Evolutionary conservation across 2,329 filamentous ascomycete genomes (phyloP), one percentile per base, ranked within the genome.

Genomic region (Aspergillus quadrilineatus): DNA sequence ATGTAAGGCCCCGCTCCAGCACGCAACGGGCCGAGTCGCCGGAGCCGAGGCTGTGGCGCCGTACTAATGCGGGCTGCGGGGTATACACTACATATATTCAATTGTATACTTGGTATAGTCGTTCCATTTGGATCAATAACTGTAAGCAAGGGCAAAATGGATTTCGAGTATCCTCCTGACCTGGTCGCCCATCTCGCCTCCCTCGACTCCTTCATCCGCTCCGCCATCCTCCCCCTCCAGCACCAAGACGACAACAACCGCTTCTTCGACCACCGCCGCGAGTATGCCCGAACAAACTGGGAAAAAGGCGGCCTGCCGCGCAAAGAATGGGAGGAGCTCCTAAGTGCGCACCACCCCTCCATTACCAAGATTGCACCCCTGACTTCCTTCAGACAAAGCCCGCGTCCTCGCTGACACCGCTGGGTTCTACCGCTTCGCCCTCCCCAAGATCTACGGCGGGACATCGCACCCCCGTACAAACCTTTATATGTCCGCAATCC

Each of bases 181-280:
- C 73, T 85, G 1, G 66, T 77, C 43, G 57, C 73, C 6, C 81
- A 82, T 64, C 69, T 85, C 30, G 56, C 67, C 29, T 68, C 73
- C n/a, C 72, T 86, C 10, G 83, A 86, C 69, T 65, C 66, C n/a
- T 86, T 86, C 71, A 85, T 87, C 61, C 73, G 78, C 2, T 65
- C 69, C 12, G 77, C 78, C 48, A 86, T 69, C 22, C 59, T 68
- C 15, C 66, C 67, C 2, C 58, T 69, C 8, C 67, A 87, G 67
- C 70, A 80, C 59, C 70, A 73, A 26, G 70, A 82, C 64, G 82
- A 86, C 67, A 87, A 87, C 65, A 76, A 83, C 53, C 80, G 83
- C 56, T 87, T 87, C 78, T 87, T 87, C 71, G 84, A 87, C 68
- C 81, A 87, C 69, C 80, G 84, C 15, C 81, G 84, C 60, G 84